Conservation (phyloP, 1,284 basidiomycete genomes). For the Ganoderma multipileum region DNA sequence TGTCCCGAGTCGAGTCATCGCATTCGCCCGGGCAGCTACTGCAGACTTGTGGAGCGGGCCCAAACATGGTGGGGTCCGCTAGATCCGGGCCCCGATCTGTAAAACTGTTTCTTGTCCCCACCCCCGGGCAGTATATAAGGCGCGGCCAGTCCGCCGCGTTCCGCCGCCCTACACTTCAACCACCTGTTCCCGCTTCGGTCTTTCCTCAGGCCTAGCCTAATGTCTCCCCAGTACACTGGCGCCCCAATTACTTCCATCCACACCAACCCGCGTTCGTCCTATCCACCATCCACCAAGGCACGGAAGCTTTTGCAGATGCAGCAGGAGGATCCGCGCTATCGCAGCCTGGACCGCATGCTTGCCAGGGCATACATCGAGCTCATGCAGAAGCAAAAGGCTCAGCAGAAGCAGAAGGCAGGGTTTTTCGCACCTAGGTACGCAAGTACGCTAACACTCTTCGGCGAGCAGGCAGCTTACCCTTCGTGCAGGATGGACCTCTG, state of each 20-base stretch:
- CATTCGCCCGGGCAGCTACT: not conserved
- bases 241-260: not conserved
- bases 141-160: not conserved
- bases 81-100: slow-evolving; percentile 4
- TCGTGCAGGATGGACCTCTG: slow-evolving; percentile 57
- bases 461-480: not conserved
- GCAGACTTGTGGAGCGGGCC: not conserved
- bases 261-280: not conserved
- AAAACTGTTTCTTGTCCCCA: slow-evolving; percentile 6
- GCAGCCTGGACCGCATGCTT: slow-evolving; percentile 24
- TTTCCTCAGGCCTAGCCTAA: slow-evolving; percentile 1
- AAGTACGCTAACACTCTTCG: not conserved
- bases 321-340: slow-evolving; percentile 23
- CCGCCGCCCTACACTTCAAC: not conserved
- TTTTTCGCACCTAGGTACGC: slow-evolving; percentile 24
- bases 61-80: not conserved
- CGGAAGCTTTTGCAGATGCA: slow-evolving; percentile 17
- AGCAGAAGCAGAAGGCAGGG: slow-evolving; percentile 17
- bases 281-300: slow-evolving; percentile 7
- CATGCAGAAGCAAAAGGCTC: slow-evolving; percentile 11
- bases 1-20: slow-evolving; percentile 10
- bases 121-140: slow-evolving; percentile 25
- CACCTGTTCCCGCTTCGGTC: not conserved
- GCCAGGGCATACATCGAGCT: slow-evolving; percentile 25
- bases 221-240: slow-evolving; percentile 29